These are phyloP conservation scores for Scutellaria minor DNA, from an alignment of 257 asterid species.

Conservation along the genomic window DNA sequence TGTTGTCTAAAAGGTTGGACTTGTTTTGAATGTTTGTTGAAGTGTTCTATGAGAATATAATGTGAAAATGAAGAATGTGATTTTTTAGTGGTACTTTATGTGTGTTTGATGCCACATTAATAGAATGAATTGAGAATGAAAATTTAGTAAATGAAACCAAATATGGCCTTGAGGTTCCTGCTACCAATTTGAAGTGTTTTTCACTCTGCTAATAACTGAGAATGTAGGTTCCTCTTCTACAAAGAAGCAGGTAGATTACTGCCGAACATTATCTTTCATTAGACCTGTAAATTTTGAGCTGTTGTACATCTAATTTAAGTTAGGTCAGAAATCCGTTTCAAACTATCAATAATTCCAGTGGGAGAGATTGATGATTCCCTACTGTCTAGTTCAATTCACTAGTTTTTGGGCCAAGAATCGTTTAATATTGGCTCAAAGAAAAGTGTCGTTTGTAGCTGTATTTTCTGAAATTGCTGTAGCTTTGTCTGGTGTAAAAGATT, in stretches of 20 bases:
- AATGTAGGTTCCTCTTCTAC: not conserved
- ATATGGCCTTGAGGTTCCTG: not conserved
- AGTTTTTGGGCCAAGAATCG: not conserved
- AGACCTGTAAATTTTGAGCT: not conserved
- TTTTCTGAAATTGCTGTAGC: constrained; percentile 2
- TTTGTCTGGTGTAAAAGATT: not conserved
- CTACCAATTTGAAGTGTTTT: not conserved
- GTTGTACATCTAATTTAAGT: not conserved
- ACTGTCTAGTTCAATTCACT: not conserved
- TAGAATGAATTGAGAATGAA: not conserved
- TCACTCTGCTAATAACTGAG: not conserved
- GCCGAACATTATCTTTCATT: not conserved
- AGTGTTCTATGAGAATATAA: constrained; percentile 1
- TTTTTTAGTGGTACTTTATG: not conserved
- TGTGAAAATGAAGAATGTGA: not conserved
- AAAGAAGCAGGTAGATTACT: not conserved
- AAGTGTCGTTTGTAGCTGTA: not conserved
- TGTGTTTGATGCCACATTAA: not conserved
- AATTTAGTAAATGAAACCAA: not conserved
- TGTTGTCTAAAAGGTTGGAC: constrained; percentile 9
- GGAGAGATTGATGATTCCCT: not conserved
- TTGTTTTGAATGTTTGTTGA: not conserved
- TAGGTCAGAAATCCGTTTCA: not conserved
- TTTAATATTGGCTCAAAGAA: not conserved
- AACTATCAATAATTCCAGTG: not conserved